phyloP scores from a whole-genome alignment of 768 basidiomycete genomes.

The Amylocystis lapponica region DNA sequence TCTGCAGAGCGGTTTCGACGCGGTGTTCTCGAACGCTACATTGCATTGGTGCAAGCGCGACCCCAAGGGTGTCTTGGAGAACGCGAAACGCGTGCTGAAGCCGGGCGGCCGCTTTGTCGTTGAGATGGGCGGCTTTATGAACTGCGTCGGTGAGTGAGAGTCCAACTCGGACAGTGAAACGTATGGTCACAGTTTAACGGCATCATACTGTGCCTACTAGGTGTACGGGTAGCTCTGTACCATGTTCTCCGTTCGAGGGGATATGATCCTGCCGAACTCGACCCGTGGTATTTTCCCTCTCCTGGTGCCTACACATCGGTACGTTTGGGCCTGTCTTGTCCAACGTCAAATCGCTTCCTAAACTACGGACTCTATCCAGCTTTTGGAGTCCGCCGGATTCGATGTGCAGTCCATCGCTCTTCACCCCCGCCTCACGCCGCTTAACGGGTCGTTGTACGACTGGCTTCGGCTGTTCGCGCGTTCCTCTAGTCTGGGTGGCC shows the following conservation, averaged over 20 bases:
- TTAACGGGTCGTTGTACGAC: slow-evolving; percentile 46
- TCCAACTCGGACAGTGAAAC: too few relatives aligned
- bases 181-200: background rate
- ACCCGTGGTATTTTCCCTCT: slow-evolving; percentile 87
- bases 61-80: slow-evolving; percentile 58
- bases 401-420: slow-evolving; percentile 47
- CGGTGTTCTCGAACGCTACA: slow-evolving; percentile 74
- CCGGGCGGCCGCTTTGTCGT: slow-evolving; percentile 66
- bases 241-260: slow-evolving; percentile 46
- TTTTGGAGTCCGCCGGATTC: slow-evolving; percentile 54
- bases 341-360: too few relatives aligned
- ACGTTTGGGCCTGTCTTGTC: too few relatives aligned
- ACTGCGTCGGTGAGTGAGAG: slow-evolving; percentile 58
- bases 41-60: slow-evolving; percentile 84
- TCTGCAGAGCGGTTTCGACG: slow-evolving; percentile 48
- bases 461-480: slow-evolving; percentile 70
- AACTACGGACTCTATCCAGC: too few relatives aligned
- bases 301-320: slow-evolving; percentile 59
- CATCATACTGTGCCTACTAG: too few relatives aligned
- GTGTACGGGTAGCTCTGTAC: slow-evolving; percentile 55
- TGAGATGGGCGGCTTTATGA: slow-evolving; percentile 77
- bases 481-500: slow-evolving; percentile 47
- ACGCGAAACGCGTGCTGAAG: slow-evolving; percentile 57
- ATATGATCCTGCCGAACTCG: slow-evolving; percentile 49
- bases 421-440: slow-evolving; percentile 48